Evolutionary conservation across 495 filamentous ascomycete species (phyloP).

Genomic region (Penicillium chermesinum): DNA sequence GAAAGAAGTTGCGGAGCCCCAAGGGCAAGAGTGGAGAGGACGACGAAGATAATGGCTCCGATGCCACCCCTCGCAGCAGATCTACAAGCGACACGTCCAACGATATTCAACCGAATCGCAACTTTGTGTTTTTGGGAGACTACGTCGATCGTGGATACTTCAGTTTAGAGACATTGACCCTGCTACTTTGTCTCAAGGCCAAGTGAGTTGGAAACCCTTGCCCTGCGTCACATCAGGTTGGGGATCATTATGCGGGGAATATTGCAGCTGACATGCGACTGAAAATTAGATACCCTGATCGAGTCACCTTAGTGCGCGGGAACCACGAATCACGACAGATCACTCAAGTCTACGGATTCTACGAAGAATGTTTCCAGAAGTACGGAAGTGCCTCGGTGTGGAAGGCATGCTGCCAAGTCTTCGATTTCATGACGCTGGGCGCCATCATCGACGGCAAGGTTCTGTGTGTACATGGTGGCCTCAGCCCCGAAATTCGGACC

Average conservation of each 20-base stretch:
- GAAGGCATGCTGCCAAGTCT: slow-evolving; percentile 99
- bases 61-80: slow-evolving; percentile 20
- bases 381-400: slow-evolving; percentile 98
- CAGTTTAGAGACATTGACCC: slow-evolving; percentile 91
- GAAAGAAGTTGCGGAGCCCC: slow-evolving; percentile 66
- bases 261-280: no score
- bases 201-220: slow-evolving; percentile 56
- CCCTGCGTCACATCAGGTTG: no score
- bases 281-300: slow-evolving; percentile 78
- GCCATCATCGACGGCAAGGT: slow-evolving; percentile 97
- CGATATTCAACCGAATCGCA: slow-evolving; percentile 53
- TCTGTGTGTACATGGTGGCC: slow-evolving; percentile 93
- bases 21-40: slow-evolving; percentile 40
- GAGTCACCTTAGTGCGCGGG: slow-evolving; percentile 90
- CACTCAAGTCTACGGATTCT: slow-evolving; percentile 97
- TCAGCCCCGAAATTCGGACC: slow-evolving; percentile 93
- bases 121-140: slow-evolving; percentile 94
- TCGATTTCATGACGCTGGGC: slow-evolving; percentile 93
- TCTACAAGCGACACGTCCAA: slow-evolving; percentile 39
- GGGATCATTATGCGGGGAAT: no score
- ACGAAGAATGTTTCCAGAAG: slow-evolving; percentile 96
- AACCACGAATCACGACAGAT: slow-evolving; percentile 98
- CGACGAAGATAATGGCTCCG: slow-evolving; percentile 36
- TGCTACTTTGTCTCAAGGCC: slow-evolving; percentile 93
- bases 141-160: slow-evolving; percentile 98